Percentiles rank a stretch among this genome's conserved stretches.
phyloP scores from a whole-genome alignment of 208 protist species.

The Wallacemonas sp. region DNA sequence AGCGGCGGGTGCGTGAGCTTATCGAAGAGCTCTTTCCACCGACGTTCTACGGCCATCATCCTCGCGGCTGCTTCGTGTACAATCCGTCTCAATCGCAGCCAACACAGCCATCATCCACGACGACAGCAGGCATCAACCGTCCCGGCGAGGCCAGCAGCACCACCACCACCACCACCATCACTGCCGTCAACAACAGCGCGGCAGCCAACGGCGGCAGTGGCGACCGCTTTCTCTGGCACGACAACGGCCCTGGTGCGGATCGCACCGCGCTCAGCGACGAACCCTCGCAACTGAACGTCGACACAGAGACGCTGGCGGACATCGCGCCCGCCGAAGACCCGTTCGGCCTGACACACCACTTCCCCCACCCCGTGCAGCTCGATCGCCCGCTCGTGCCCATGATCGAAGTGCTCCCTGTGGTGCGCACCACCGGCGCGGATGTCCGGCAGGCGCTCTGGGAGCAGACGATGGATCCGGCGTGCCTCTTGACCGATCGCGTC shows the following conservation, averaged over 20 bases:
- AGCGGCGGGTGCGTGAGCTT: conserved; percentile 69
- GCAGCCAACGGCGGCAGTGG: background rate
- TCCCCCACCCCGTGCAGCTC: background rate
- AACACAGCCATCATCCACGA: no score
- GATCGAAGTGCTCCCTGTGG: conserved; percentile 83
- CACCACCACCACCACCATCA: no score
- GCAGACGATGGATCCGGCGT: conserved; percentile 54
- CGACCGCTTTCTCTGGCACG: conserved; percentile 11
- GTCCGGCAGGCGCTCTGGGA: conserved; percentile 89
- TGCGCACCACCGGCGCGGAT: conserved; percentile 76
- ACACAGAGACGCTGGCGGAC: no score
- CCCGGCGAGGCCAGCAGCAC: no score
- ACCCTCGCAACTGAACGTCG: no score
- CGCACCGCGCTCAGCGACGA: background rate
- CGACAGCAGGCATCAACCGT: no score
- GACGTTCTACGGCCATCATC: conserved; percentile 18
- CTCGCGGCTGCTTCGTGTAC: conserved; percentile 8
- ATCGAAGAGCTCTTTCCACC: conserved; percentile 79
- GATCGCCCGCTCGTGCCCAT: conserved; percentile 32
- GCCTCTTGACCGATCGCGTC: conserved; percentile 72
- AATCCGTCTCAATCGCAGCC: background rate
- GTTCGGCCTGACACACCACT: background rate
- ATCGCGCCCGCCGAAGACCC: background rate
- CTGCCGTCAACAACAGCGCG: no score
- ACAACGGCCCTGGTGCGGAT: conserved; percentile 8